Conservation (phyloP, 768 basidiomycete genomes). For the Rhizopogon vinicolor region DNA sequence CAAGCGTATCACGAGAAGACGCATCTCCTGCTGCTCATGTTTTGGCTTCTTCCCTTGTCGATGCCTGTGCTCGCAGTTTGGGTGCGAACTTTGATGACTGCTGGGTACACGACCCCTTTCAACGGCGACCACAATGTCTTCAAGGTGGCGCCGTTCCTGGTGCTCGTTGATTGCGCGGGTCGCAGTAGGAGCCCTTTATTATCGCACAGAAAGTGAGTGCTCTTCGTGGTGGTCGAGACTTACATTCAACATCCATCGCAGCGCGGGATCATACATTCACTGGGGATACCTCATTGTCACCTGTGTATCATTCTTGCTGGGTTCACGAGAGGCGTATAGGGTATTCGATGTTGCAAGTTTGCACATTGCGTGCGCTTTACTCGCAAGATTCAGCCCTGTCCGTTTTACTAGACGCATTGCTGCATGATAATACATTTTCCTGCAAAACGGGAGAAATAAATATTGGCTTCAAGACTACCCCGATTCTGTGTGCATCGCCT, state of each 20-base stretch:
- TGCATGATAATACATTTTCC: background rate
- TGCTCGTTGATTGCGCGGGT: constrained; percentile 58
- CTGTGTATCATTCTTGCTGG: constrained; percentile 54
- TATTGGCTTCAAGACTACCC: too few species aligned
- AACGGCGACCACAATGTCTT: constrained; percentile 75
- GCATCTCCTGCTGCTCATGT: constrained; percentile 71
- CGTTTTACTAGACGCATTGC: background rate
- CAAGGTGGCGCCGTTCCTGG: constrained; percentile 57
- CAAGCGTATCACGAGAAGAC: constrained; percentile 45
- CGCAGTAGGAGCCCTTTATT: constrained; percentile 38
- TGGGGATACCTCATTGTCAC: constrained; percentile 53
- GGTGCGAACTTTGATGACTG: constrained; percentile 80
- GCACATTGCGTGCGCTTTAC: constrained; percentile 5
- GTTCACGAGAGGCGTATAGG: constrained; percentile 60
- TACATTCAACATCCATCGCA: constrained; percentile 5
- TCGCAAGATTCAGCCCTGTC: background rate
- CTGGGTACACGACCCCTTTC: constrained; percentile 76
- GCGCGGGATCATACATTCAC: constrained; percentile 26
- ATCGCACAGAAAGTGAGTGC: constrained; percentile 32
- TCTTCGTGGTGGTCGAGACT: background rate
- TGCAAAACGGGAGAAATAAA: background rate
- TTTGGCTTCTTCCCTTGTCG: constrained; percentile 73
- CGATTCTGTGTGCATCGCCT: too few species aligned
- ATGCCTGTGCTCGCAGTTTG: constrained; percentile 83
- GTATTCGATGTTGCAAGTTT: constrained; percentile 61